A percentile compares a stretch with the other conserved stretches of the same genome.
Conservation (phyloP, 805 yeast genomes). For the Candida tallmaniae region DNA sequence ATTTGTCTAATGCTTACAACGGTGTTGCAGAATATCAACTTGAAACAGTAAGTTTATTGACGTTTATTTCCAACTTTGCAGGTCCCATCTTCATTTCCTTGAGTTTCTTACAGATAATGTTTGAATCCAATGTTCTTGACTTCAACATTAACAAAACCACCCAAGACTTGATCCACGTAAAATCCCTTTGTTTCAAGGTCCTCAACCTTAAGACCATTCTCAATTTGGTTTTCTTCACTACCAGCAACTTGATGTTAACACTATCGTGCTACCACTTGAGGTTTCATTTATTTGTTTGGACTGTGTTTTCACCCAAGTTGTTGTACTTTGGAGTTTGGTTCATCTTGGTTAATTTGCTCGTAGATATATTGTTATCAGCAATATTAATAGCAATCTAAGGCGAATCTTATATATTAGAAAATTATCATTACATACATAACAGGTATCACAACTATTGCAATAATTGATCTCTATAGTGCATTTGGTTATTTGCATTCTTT, state of each 20-base stretch:
- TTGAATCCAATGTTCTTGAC: conserved; percentile 24
- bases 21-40: conserved; percentile 74
- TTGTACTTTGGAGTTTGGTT: conserved; percentile 80
- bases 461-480: conserved; percentile 51
- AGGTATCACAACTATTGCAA: conserved; percentile 20
- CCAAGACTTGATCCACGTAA: conserved; percentile 11
- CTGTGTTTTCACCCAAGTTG: conserved; percentile 92
- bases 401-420: not conserved
- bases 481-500: conserved; percentile 75
- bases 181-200: conserved; percentile 11
- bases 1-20: conserved; percentile 86
- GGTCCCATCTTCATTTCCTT: conserved; percentile 82
- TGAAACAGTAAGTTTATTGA: conserved; percentile 66
- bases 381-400: conserved; percentile 6
- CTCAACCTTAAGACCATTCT: conserved; percentile 33
- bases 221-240: conserved; percentile 51
- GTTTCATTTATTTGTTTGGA: conserved; percentile 93
- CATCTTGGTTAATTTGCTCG: conserved; percentile 39
- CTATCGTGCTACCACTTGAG: conserved; percentile 70
- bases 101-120: conserved; percentile 36
- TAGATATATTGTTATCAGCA: conserved; percentile 41
- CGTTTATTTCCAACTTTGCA: conserved; percentile 80
- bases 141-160: conserved; percentile 9
- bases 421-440: conserved; percentile 1
- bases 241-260: conserved; percentile 55